phyloP scores from a whole-genome alignment of 371 early-diverging fungal species.

The Rhizomucor pusillus region DNA sequence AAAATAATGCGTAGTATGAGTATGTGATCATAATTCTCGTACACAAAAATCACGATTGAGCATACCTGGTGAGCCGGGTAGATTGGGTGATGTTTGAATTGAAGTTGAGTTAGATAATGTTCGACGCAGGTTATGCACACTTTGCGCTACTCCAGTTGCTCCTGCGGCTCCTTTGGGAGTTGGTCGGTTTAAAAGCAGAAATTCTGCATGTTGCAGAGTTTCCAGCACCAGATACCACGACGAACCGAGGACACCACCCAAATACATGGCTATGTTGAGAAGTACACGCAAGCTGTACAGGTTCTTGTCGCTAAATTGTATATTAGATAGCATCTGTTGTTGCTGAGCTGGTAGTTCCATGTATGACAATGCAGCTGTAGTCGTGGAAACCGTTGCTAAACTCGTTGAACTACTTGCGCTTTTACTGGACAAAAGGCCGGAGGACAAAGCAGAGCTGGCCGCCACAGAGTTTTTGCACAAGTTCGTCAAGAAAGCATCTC shows the following conservation, averaged over 20 bases:
- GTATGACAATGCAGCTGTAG: constrained; percentile 22
- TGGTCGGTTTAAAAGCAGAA: constrained; percentile 44
- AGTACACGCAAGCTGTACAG: constrained; percentile 75
- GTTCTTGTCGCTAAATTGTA: constrained; percentile 73
- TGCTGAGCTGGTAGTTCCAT: constrained; percentile 39
- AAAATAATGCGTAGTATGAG: background rate
- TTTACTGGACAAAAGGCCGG: constrained; percentile 26
- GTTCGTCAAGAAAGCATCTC: constrained; percentile 84
- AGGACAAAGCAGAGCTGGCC: constrained; percentile 45
- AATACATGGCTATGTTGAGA: constrained; percentile 69
- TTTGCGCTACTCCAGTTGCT: constrained; percentile 3
- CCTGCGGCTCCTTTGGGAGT: constrained; percentile 31
- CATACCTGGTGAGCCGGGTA: constrained; percentile 1
- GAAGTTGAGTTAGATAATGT: constrained; percentile 22
- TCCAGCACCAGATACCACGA: constrained; percentile 89
- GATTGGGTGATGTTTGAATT: background rate
- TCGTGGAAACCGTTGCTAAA: constrained; percentile 15
- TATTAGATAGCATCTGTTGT: constrained; percentile 38
- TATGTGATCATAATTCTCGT: constrained; percentile 1
- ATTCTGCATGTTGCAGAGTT: constrained; percentile 85
- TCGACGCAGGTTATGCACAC: constrained; percentile 21
- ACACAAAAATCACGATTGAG: background rate
- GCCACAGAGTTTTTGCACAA: constrained; percentile 81
- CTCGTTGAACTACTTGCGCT: constrained; percentile 25
- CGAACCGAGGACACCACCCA: constrained; percentile 73